Evolutionary conservation across 345 rosid species (phyloP), one percentile per base, ranked within the genome.

Genomic region (Brassica incana): DNA sequence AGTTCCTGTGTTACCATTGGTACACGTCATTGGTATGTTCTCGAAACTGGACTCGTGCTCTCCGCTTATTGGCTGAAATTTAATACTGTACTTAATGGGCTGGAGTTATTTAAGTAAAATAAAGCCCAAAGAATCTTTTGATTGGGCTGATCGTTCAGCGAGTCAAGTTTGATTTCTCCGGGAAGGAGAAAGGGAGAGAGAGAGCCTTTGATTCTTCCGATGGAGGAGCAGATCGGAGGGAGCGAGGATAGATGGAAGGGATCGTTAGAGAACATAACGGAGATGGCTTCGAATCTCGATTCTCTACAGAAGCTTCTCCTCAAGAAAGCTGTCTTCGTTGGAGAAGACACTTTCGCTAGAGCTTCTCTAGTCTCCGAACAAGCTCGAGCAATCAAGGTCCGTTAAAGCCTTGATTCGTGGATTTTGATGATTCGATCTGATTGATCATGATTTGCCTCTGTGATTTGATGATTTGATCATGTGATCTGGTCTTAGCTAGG

Each of bases 351-450:
- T 50, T 96, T 90, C 78, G 72, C 92, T 72, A 87, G 88, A 85
- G 95, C 97, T 40, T 96, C 98, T 62, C 91, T 96, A 69, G 88
- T 88, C 71, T 90, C 97, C 66, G 95, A 96, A 74, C 98, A 96
- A 84, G 85, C 97, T 35, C 93, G 97, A 74, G 80, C 95, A 33
- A 95, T 95, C 82, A 95, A 95, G 93, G 99, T 91, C 11, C 30
- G 76, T 40, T 69, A n/a, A 11, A 14, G 6, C 8, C 8, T 5
- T 7, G 6, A 23, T 48, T 6, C 6, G 65, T 52, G 54, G 48
- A 62, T 25, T 69, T 27, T 14, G 52, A 27, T 65, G 73, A 58
- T 67, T 73, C 12, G 69, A 68, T 80, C 69, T 80, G 40, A 23
- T 66, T 69, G 67, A 74, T 69, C 38, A 73, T 50, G 27, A 48